Conservation (phyloP, 2,329 filamentous ascomycete genomes). For the Diaporthe humulicola region DNA sequence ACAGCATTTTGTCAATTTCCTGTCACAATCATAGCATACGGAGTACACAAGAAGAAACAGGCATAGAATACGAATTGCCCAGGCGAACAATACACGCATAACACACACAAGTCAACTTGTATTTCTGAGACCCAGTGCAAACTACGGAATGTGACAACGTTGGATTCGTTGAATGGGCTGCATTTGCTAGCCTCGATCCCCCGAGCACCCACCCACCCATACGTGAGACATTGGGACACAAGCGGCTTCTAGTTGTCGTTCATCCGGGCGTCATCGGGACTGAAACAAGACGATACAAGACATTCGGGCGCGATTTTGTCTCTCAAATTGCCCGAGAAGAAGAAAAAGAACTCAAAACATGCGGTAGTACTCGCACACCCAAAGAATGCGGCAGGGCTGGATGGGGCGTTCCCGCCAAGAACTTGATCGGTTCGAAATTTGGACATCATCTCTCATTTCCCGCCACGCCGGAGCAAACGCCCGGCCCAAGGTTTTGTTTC, state of each 20-base stretch:
- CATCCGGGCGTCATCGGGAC: not conserved
- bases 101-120: not conserved
- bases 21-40: not conserved
- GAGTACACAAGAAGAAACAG: not conserved
- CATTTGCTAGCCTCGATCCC: not conserved
- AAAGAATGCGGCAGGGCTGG: not conserved
- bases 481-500: not conserved
- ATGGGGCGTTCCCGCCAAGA: not conserved
- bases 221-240: not conserved
- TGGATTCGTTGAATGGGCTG: not conserved
- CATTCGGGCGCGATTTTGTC: not conserved
- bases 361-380: not conserved
- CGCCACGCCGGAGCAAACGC: not conserved
- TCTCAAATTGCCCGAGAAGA: slow-evolving; percentile 1
- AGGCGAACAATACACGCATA: not conserved
- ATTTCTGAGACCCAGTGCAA: not conserved
- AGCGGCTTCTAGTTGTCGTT: not conserved
- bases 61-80: slow-evolving; percentile 21
- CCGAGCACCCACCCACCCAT: not conserved
- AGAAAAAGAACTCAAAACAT: no score
- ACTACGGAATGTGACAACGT: not conserved
- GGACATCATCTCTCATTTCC: not conserved
- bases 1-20: not conserved
- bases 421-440: not conserved
- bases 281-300: not conserved